Evolutionary conservation across 345 rosid genomes (phyloP), one percentile per base, ranked within the genome.

Genomic region (Salix suchowensis): DNA sequence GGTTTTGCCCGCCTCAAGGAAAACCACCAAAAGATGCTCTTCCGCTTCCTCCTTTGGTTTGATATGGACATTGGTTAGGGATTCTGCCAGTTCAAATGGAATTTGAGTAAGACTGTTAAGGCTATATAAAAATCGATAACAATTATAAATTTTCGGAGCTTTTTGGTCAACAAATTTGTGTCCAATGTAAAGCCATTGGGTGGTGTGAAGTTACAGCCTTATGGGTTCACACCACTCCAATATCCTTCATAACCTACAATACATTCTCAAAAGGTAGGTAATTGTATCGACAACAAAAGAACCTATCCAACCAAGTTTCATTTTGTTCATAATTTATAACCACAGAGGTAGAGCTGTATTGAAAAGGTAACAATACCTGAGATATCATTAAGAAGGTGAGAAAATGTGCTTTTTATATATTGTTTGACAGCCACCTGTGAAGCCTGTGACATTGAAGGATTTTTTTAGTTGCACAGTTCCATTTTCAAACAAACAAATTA

Each of bases 321-420:
- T 70, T 21, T 32, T 30, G 9, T 30, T 64, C 13, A 23, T 21
- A 8, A 10, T 32, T 15, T 3, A 16, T 32, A 55, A 69, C 34
- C 32, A 23, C 8, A 60, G 71, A 76, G 55, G 14, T n/a, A 30
- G 44, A 67, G 7, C 32, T 52, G 48, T 46, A 65, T 46, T 52
- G 14, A 42, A 65, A 40, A 2, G 4, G 23, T 55, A 77, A 84
- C 76, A 37, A 7, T 65, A 96, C 98, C 98, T 91, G 92, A 89
- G 76, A 96, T 91, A 83, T 94, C 91, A 69, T 83, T 91, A 78
- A 81, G 84, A 84, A 92, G 97, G 79, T 87, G 85, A 79, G 91
- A 85, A 83, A 92, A 91, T 73, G 82, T 79, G 84, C 86, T 81
- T 16, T 87, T 82, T 75, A 92, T 83, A 81, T 85, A 91, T 82